These are phyloP conservation scores for Fusarium sp. DNA, from an alignment of 2,329 filamentous ascomycete genomes.

Conservation along the genomic window DNA sequence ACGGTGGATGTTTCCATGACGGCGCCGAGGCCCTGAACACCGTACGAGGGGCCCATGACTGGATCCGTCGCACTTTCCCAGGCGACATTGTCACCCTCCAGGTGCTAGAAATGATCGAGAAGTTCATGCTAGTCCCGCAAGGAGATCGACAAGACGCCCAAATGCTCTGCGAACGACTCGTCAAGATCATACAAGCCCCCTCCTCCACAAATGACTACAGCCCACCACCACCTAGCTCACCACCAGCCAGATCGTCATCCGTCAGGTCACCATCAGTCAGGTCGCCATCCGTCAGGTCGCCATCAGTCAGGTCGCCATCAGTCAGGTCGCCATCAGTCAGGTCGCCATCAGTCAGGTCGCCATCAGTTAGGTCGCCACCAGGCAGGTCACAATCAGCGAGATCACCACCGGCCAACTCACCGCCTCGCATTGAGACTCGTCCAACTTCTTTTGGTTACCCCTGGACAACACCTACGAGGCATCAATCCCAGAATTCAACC, in stretches of 20 bases:
- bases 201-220: too few species aligned
- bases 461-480: not conserved
- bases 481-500: not conserved
- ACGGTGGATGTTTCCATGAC: slow-evolving; percentile 11
- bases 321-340: too few species aligned
- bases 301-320: too few species aligned
- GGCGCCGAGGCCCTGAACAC: not conserved
- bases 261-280: not conserved
- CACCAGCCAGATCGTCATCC: not conserved
- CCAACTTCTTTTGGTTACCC: not conserved
- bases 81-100: not conserved
- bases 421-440: not conserved
- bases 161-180: not conserved
- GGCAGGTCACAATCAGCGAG: not conserved
- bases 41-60: not conserved
- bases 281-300: too few species aligned
- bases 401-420: not conserved
- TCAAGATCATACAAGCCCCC: not conserved
- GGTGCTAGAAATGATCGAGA: not conserved
- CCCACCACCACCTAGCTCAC: not conserved
- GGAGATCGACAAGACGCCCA: not conserved
- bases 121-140: not conserved
- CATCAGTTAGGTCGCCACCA: not conserved
- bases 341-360: too few species aligned
- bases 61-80: not conserved